Evolutionary conservation across 345 rosid species (phyloP), one percentile per base, ranked within the genome.

Genomic region (Corymbia maculata): DNA sequence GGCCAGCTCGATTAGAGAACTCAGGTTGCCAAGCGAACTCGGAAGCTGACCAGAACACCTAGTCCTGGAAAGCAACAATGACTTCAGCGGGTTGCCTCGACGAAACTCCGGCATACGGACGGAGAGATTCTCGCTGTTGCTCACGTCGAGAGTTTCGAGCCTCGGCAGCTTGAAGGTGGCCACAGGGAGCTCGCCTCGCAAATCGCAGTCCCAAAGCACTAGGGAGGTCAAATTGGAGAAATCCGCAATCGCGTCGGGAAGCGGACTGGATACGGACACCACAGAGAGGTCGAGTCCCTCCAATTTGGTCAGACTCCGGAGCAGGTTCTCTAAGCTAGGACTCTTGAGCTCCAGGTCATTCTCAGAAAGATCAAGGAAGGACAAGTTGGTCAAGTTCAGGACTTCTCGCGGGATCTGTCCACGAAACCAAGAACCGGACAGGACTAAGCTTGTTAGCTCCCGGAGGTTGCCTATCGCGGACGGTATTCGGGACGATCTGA

Each of bases 391-490:
- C 51, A 91, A 84, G 45, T 61, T n/a, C 13, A 88, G 87, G 22
- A 91, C 85, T 52, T 86, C 88, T 21, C 26, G 51, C 30, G 92
- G 92, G 57, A 91, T 53, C 82, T 82, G 86, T 22, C 88, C 91
- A 36, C 75, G 79, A 45, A 90, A 85, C 3, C 36, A 44, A 44
- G 90, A 90, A 0, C 8, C 0, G 44, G 88, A 90, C 55, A 90
- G 92, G 59, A 89, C 14, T 44, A 91, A 86, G 51, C 88, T 51
- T 22, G 68, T 70, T 12, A 91, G 68, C 49, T 59, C 59, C 61
- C 24, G 64, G 45, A 87, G 85, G 21, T 87, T 51, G n/a, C 89
- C 89, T 51, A 90, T 30, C n/a, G 36, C 16, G 0, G 87, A 55
- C 15, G 90, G 91, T 51, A 88, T 84, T 47, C 8, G 47, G 28